phyloP scores from a whole-genome alignment of 2,329 filamentous ascomycete species.

The Aureobasidium pullulans region DNA sequence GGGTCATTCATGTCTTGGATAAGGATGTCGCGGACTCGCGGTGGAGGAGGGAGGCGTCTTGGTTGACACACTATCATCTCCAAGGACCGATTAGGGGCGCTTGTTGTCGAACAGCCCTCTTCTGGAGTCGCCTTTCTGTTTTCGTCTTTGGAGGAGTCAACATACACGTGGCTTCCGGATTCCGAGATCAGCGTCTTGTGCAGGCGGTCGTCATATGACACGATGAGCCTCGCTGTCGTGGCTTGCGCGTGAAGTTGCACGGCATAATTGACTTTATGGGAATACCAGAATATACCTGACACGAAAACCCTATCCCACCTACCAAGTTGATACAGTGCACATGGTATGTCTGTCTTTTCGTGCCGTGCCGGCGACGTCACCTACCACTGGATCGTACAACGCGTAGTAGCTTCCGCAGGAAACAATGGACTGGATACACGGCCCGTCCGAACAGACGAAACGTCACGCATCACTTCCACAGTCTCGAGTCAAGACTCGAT shows the following conservation, averaged over 20 bases:
- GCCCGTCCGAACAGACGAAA: conserved; percentile 8
- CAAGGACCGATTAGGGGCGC: conserved; percentile 5
- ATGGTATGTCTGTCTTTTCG: background rate
- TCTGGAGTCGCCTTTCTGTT: background rate
- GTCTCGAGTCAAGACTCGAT: background rate
- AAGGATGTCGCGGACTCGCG: background rate
- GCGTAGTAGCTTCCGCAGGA: background rate
- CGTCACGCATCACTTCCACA: background rate
- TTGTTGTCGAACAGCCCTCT: background rate
- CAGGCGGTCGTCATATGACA: conserved; percentile 4
- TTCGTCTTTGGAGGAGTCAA: background rate
- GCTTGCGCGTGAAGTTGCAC: conserved; percentile 8
- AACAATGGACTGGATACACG: background rate
- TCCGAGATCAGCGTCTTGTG: conserved; percentile 6
- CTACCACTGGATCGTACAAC: background rate
- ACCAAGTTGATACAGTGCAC: background rate
- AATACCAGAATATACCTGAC: background rate
- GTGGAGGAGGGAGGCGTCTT: background rate
- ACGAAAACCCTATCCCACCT: background rate
- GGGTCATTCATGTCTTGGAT: conserved; percentile 1
- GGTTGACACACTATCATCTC: background rate
- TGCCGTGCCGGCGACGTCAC: conserved; percentile 12
- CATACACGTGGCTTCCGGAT: background rate
- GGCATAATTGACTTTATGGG: conserved; percentile 1
- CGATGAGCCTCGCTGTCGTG: background rate